A percentile compares a stretch with the other conserved stretches of the same genome.
phyloP scores from a whole-genome alignment of 2,329 filamentous ascomycete genomes.

The Sarocladium strictum region DNA sequence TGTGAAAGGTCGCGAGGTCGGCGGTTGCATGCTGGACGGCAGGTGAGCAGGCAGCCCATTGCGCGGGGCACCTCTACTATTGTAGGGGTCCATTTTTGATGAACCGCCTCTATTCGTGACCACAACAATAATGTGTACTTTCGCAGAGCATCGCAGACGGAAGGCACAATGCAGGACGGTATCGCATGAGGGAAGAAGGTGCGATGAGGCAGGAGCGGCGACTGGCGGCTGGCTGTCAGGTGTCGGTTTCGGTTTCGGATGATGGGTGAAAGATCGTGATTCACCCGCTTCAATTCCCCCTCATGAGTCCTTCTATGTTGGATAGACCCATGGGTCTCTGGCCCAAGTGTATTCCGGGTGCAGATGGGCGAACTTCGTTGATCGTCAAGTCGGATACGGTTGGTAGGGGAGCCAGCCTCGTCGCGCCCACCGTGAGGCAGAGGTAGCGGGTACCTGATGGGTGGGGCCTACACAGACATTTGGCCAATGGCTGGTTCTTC shows the following conservation, averaged over 20 bases:
- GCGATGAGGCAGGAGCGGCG: not conserved
- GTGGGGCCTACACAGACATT: not conserved
- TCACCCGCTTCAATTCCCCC: not conserved
- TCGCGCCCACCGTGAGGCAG: conserved; percentile 5
- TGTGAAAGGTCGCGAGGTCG: conserved; percentile 43
- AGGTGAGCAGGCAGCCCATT: conserved; percentile 26
- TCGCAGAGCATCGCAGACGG: conserved; percentile 22
- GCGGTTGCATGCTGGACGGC: conserved; percentile 16
- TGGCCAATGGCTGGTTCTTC: conserved; percentile 1
- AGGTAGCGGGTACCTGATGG: conserved; percentile 4
- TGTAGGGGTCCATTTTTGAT: conserved; percentile 22
- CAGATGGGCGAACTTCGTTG: not conserved
- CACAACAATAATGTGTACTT: conserved; percentile 21
- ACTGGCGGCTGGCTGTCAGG: not conserved
- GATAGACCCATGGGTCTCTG: not conserved
- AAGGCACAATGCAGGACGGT: conserved; percentile 20
- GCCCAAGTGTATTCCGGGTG: not conserved
- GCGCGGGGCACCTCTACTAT: conserved; percentile 18
- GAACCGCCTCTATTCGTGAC: conserved; percentile 19
- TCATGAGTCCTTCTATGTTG: not conserved
- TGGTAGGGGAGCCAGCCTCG: conserved; percentile 1
- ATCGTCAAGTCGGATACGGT: not conserved
- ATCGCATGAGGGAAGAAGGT: conserved; percentile 20
- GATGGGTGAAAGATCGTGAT: not conserved
- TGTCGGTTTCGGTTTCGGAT: not conserved